These are phyloP conservation scores for Backusella parvicylindrica DNA, from an alignment of 192 early-diverging fungal species.

Conservation along the genomic window DNA sequence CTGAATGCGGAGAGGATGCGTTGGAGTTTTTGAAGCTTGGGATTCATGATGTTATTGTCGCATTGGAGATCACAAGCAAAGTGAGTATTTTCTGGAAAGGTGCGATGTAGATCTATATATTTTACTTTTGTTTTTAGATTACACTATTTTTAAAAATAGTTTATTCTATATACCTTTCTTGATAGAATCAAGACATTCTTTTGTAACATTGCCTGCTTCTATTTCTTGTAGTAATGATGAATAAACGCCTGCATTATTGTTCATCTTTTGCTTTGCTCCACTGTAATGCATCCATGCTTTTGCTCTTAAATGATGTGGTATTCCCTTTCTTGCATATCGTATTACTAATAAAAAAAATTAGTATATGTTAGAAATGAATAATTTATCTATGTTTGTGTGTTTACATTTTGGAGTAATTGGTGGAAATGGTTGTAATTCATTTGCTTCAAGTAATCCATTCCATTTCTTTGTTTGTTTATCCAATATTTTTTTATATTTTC, in stretches of 20 bases:
- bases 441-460: conserved; percentile 43
- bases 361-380: too few relatives aligned
- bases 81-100: conserved; percentile 1
- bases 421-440: conserved; percentile 40
- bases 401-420: conserved; percentile 44
- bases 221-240: conserved; percentile 41
- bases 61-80: conserved; percentile 31
- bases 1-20: conserved; percentile 70
- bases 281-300: conserved; percentile 69
- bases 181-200: conserved; percentile 65
- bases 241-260: conserved; percentile 56
- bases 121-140: conserved; percentile 49
- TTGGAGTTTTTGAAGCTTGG: conserved; percentile 46
- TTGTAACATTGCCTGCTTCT: conserved; percentile 43
- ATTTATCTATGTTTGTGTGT: too few relatives aligned
- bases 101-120: conserved; percentile 31
- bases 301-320: conserved; percentile 61
- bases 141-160: conserved; percentile 40
- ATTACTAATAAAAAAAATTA: conserved; percentile 48
- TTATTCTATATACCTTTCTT: conserved; percentile 56
- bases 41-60: neutral
- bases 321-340: conserved; percentile 68
- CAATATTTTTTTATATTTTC: conserved; percentile 43
- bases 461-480: conserved; percentile 47
- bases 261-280: conserved; percentile 62